Conservation (phyloP, 768 basidiomycete genomes). For the Amanita polypyramis region DNA sequence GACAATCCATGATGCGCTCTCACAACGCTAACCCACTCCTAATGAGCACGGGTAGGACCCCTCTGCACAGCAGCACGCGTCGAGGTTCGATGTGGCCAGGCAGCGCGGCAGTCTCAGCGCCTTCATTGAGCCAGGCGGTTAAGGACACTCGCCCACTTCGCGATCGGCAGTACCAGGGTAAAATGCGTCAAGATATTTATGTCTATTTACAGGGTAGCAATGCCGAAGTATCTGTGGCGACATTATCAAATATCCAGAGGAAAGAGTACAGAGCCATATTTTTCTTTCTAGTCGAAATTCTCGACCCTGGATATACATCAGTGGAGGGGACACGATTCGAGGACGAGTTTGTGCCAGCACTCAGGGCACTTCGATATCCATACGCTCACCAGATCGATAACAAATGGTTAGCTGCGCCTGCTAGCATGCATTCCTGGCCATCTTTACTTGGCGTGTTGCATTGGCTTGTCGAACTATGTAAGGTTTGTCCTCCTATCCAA, state of each 20-base stretch:
- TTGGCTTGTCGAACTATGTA: conserved; percentile 84
- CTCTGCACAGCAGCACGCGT: conserved; percentile 63
- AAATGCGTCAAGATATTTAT: conserved; percentile 70
- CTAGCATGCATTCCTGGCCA: conserved; percentile 90
- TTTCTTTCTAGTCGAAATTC: conserved; percentile 55
- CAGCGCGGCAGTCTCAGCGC: conserved; percentile 37
- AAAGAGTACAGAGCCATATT: conserved; percentile 85
- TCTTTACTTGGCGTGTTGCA: conserved; percentile 77
- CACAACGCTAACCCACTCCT: conserved; percentile 66
- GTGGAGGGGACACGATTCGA: conserved; percentile 46
- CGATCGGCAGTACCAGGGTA: conserved; percentile 60
- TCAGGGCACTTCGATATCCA: conserved; percentile 77
- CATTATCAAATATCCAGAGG: conserved; percentile 67
- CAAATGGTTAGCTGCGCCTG: conserved; percentile 82
- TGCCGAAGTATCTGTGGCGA: conserved; percentile 58
- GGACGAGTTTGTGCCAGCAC: conserved; percentile 70
- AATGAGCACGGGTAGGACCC: conserved; percentile 69
- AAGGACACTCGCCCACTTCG: conserved; percentile 77
- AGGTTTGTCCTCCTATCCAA: conserved; percentile 36
- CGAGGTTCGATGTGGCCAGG: conserved; percentile 70
- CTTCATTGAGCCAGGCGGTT: conserved; percentile 33
- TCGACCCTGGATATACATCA: conserved; percentile 63
- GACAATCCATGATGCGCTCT: conserved; percentile 61
- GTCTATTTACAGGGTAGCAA: conserved; percentile 57
- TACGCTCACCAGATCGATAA: conserved; percentile 69